Base-by-base conservation (phyloP, 176 grass and related monocot species). In the Avena atlantica region DNA sequence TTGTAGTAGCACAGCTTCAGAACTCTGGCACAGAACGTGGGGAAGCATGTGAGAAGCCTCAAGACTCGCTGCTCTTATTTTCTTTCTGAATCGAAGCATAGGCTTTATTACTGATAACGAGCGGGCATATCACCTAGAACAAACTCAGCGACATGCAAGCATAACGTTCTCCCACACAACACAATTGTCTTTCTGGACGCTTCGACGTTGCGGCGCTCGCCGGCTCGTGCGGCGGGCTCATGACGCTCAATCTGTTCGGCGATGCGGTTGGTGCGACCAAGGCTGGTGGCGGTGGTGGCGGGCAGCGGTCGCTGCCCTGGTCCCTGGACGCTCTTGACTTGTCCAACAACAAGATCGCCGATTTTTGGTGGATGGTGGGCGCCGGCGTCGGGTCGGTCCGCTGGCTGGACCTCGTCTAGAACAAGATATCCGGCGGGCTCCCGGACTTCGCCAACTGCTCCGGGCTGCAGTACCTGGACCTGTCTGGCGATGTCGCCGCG, bases 391-490 rank as follows among this genome's bases (percentile, higher is more conserved):
- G 94, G 8, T 63, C 83, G 1, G 85, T 99, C 49, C 89, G 88
- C n/a, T 78, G 20, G 6, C 78, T 99, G 4, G 89, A 94, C 85
- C 84, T 99, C 70, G 87, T 85, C 62, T 53, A 68, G 23, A 99
- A 99, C 92, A 90, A 20, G 47, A 86, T 99, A 78, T 69, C 87
- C 24, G 94, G 89, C 66, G 37, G 9, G 27, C 47, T 96, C 56
- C 89, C 94, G 29, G 89, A 66, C 76, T 90, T 99, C 85, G 21
- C 51, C 72, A 94, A 93, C 89, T 96, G 97, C 94, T 94, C 94
- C 5, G 86, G 78, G 0, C 85, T 99, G 8, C 85, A 92, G 80
- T 71, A 94, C 83, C 89, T 99, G 34, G 92, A 99, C 93, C 92
- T 99, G 25, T 99, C 67, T 17, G 94, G 92, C 20, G 86, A 81